A percentile compares a stretch with the other conserved stretches of the same genome.
phyloP scores from a whole-genome alignment of 768 basidiomycete genomes.

The Pholiota microspora region DNA sequence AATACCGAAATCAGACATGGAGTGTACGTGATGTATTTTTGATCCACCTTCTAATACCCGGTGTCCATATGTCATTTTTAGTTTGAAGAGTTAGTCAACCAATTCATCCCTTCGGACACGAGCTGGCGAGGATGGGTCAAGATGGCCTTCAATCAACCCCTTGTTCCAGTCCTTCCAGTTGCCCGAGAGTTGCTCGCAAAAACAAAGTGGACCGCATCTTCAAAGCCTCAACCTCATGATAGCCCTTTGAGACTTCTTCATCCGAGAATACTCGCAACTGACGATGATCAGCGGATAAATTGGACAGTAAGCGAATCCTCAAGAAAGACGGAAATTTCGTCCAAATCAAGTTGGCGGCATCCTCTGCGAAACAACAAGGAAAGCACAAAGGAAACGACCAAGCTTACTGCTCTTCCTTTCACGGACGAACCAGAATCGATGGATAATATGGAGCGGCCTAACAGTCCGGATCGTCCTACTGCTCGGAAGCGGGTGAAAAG shows the following conservation, averaged over 20 bases:
- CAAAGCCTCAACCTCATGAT: conserved; percentile 29
- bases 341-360: conserved; percentile 18
- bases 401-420: conserved; percentile 27
- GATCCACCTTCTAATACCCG: neutral
- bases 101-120: conserved; percentile 76
- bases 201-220: conserved; percentile 63
- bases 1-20: conserved; percentile 81
- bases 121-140: conserved; percentile 83
- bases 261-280: conserved; percentile 23
- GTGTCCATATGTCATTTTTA: conserved; percentile 23
- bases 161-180: conserved; percentile 75
- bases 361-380: conserved; percentile 17
- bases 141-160: conserved; percentile 78
- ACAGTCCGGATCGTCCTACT: conserved; percentile 14
- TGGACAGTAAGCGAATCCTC: conserved; percentile 13
- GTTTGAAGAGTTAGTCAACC: conserved; percentile 79
- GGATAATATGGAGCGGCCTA: conserved; percentile 11
- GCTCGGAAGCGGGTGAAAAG: conserved; percentile 30
- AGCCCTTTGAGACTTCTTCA: conserved; percentile 31
- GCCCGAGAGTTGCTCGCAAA: conserved; percentile 77
- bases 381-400: conserved; percentile 16
- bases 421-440: conserved; percentile 41
- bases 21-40: conserved; percentile 50
- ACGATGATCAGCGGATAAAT: conserved; percentile 26
- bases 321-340: conserved; percentile 11